These are phyloP conservation scores for Daldinia sp. DNA, from an alignment of 2,329 filamentous ascomycete species.

Conservation along the genomic window DNA sequence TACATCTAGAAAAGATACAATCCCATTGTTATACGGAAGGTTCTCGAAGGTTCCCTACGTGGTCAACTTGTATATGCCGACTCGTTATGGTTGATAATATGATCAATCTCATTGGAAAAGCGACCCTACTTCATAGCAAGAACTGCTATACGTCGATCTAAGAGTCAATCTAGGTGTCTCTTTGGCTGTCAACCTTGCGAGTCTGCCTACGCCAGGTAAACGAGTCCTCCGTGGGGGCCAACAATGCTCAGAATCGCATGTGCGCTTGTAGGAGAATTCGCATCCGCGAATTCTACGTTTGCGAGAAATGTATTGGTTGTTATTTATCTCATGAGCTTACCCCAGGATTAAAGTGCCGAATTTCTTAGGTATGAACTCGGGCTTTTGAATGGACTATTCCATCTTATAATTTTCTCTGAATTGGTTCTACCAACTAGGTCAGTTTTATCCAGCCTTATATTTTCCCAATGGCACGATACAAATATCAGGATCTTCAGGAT, in stretches of 20 bases:
- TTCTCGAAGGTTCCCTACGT: background rate
- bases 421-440: background rate
- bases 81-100: background rate
- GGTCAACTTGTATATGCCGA: background rate
- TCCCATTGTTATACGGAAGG: background rate
- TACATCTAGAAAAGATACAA: background rate
- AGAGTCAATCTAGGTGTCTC: background rate
- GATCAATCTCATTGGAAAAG: background rate
- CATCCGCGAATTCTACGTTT: background rate
- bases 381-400: background rate
- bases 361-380: background rate
- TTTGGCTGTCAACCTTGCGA: conserved; percentile 1
- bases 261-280: conserved; percentile 1
- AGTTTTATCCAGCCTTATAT: background rate
- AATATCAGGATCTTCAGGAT: background rate
- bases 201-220: background rate
- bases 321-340: background rate
- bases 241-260: background rate
- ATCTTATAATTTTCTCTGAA: background rate
- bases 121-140: background rate
- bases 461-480: background rate
- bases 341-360: background rate
- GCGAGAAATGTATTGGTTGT: background rate
- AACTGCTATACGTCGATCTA: background rate
- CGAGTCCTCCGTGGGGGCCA: background rate